These are phyloP conservation scores for Podospora pseudoanserina DNA, from an alignment of 495 filamentous ascomycete species.

Conservation along the genomic window DNA sequence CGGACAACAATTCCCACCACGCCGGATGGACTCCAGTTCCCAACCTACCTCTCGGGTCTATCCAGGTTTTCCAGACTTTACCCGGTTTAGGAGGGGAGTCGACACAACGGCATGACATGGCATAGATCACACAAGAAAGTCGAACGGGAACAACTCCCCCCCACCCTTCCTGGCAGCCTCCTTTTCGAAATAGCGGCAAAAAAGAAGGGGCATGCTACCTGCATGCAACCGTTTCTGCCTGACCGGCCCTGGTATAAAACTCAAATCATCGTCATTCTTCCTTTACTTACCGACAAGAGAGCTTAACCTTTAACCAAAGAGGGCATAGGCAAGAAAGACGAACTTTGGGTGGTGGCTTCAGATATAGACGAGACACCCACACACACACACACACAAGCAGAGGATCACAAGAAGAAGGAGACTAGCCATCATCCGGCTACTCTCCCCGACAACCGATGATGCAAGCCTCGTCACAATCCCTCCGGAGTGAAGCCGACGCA, in stretches of 20 bases:
- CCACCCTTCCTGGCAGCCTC: slow-evolving; percentile 4
- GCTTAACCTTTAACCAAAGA: neutral
- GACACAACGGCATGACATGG: slow-evolving; percentile 22
- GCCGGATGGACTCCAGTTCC: neutral
- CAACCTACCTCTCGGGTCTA: neutral
- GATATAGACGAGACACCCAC: neutral
- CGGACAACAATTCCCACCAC: neutral
- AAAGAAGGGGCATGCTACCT: slow-evolving; percentile 12
- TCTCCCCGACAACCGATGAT: slow-evolving; percentile 10
- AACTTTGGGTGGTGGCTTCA: neutral
- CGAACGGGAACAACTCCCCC: neutral
- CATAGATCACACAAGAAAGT: slow-evolving; percentile 1
- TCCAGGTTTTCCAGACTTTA: slow-evolving; percentile 27
- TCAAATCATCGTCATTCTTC: slow-evolving; percentile 15
- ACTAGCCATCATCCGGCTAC: slow-evolving; percentile 2
- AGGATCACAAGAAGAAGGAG: neutral
- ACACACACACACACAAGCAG: too few relatives aligned
- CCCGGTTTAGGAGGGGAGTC: slow-evolving; percentile 16
- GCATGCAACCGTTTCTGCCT: slow-evolving; percentile 33
- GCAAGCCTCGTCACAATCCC: slow-evolving; percentile 25
- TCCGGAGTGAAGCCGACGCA: slow-evolving; percentile 9
- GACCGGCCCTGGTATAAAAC: slow-evolving; percentile 24
- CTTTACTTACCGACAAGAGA: neutral
- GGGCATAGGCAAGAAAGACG: neutral
- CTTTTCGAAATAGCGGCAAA: slow-evolving; percentile 19